Conservation (phyloP, 148 eudicot species). For the Drosera capensis region DNA sequence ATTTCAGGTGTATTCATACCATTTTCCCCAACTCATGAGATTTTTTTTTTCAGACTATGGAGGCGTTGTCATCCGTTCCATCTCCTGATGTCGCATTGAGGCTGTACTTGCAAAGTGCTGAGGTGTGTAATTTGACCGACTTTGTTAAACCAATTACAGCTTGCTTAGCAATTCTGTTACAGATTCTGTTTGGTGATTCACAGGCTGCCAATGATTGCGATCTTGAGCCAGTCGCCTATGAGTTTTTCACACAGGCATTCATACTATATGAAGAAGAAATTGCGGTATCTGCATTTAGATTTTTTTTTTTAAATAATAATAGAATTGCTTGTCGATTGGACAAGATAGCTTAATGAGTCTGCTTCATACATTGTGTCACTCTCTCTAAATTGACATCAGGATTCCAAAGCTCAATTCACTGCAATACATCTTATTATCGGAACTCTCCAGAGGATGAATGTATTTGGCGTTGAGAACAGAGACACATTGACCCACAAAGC, state of each 20-base stretch:
- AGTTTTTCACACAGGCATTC: slow-evolving; percentile 90
- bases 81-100: slow-evolving; percentile 86
- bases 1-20: slow-evolving; percentile 1
- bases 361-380: background rate
- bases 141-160: background rate
- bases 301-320: slow-evolving; percentile 1
- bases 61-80: slow-evolving; percentile 65
- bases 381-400: slow-evolving; percentile 27
- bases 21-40: background rate
- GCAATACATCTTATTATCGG: slow-evolving; percentile 97
- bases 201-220: slow-evolving; percentile 97
- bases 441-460: slow-evolving; percentile 84
- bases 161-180: background rate
- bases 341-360: background rate
- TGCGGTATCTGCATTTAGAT: slow-evolving; percentile 46
- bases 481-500: slow-evolving; percentile 97
- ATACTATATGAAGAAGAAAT: slow-evolving; percentile 90
- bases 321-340: background rate
- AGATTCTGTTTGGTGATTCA: slow-evolving; percentile 6
- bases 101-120: slow-evolving; percentile 95
- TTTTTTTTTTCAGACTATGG: slow-evolving; percentile 46
- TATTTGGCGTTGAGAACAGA: slow-evolving; percentile 88
- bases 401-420: slow-evolving; percentile 96
- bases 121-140: slow-evolving; percentile 33
- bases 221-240: slow-evolving; percentile 92